Base-by-base conservation (phyloP, 192 early-diverging fungal genomes). In the Podila minutissima region DNA sequence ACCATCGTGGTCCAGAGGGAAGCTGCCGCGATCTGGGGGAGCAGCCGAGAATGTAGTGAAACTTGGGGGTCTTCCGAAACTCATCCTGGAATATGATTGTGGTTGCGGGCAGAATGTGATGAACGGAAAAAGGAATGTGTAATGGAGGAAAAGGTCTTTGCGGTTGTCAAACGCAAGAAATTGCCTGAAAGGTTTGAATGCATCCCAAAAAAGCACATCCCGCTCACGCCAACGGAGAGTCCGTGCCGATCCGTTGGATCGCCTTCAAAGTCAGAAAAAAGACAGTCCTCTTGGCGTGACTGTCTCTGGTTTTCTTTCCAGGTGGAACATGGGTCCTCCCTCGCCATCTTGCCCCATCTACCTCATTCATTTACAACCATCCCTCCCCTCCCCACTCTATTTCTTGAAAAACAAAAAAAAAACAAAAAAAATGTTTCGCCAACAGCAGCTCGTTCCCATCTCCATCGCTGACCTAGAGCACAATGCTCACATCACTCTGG, bases 1-100 rank as follows among this genome's bases (percentile, higher is more conserved):
- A 86, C 92, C 93, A 49, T 90, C 90, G 67, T 96, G 91, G 82
- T 98, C 97, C 50, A 98, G 82, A 17, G 95, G 97, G 74, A 98
- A 98, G 69, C 94, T 93, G 58, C 97, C 97, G 33, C 93, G 88
- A 67, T 94, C 92, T 29, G 97, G 97, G 15, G 97, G 93, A 17
- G 87, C 87, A 17, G 89, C 84, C 0, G 87, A 86, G 51, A 88
- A 90, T 49, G 93, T 87, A 20, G 83, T 83, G 55, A 89, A 83
- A 74, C 88, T 88, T n/a, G 92, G 90, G 13, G 93, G 90, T 41
- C 91, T 84, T 57, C 92, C 93, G 82, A 91, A 94, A 75, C 90
- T 89, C 93, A 94, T 94, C n/a, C 12, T 76, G 64, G 68, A 46
- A 68, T 70, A 41, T 8, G 33, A 19, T 48, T 15, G 13, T 66